Percentiles rank a stretch among this genome's conserved stretches.
Evolutionary conservation across 305 asterid genomes (phyloP).

Genomic region (Fraxinus paxiana): DNA sequence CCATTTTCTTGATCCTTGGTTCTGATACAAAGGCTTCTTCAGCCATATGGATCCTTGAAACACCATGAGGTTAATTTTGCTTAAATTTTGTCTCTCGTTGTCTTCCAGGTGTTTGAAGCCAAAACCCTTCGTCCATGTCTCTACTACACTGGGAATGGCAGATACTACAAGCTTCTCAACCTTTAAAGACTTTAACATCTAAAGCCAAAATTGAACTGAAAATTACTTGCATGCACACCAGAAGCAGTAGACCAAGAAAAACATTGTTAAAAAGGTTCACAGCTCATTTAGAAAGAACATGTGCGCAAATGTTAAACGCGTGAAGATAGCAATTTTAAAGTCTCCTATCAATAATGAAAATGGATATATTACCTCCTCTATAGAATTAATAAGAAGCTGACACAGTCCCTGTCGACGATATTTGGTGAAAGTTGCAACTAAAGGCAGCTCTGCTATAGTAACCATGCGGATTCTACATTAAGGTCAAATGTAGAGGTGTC

Average conservation of each 20-base stretch:
- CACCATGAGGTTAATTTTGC: constrained; percentile 74
- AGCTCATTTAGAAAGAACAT: not conserved
- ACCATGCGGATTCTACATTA: constrained; percentile 73
- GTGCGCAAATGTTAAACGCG: not conserved
- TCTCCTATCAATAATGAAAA: not conserved
- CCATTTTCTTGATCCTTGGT: constrained; percentile 32
- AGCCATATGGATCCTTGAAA: constrained; percentile 86
- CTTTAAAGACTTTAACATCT: constrained; percentile 67
- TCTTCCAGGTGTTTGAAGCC: constrained; percentile 74
- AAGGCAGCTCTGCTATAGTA: constrained; percentile 88
- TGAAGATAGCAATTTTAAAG: not conserved
- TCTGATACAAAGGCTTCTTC: constrained; percentile 50
- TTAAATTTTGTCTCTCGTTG: constrained; percentile 52
- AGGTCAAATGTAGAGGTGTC: constrained; percentile 24
- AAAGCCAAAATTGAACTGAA: not conserved
- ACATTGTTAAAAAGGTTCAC: not conserved
- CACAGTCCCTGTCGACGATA: constrained; percentile 95
- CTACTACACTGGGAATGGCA: constrained; percentile 75
- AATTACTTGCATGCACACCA: constrained; percentile 16
- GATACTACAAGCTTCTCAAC: constrained; percentile 77
- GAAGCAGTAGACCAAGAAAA: not conserved
- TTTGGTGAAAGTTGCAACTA: constrained; percentile 83
- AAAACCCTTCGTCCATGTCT: constrained; percentile 81
- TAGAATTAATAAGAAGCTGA: constrained; percentile 63
- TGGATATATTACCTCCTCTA: constrained; percentile 58